Evolutionary conservation across 345 rosid species (phyloP).

Genomic region (Bruguiera parviflora): DNA sequence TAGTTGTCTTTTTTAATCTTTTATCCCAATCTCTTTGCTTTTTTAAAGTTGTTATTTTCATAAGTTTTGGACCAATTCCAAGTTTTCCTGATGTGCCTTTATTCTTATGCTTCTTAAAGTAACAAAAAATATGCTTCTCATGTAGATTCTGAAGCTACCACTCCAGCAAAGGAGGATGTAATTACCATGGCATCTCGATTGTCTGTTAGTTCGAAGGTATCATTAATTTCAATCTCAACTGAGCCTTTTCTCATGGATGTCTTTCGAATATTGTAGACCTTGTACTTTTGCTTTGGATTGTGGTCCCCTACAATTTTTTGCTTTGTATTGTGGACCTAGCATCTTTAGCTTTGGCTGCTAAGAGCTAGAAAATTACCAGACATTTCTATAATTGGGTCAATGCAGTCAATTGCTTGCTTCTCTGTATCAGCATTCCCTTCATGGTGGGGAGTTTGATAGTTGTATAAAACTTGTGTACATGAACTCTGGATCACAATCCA

Average conservation of each 20-base stretch:
- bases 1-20: slow-evolving; percentile 9
- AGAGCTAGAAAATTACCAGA: background rate
- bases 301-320: no score
- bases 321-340: no score
- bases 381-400: background rate
- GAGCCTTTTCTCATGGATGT: background rate
- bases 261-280: background rate
- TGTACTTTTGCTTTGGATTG: background rate
- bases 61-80: background rate
- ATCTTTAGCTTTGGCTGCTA: background rate
- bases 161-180: slow-evolving; percentile 55
- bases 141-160: slow-evolving; percentile 56
- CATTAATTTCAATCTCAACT: background rate
- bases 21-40: background rate
- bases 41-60: slow-evolving; percentile 6
- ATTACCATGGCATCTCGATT: slow-evolving; percentile 76
- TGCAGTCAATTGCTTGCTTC: slow-evolving; percentile 4
- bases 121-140: slow-evolving; percentile 12
- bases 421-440: background rate
- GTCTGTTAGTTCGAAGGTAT: slow-evolving; percentile 81
- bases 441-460: background rate
- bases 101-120: background rate
- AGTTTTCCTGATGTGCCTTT: background rate
- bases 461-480: background rate
- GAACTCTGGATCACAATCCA: background rate